A percentile compares a stretch with the other conserved stretches of the same genome.
Evolutionary conservation across 352 stramenopile species (phyloP).

Genomic region (Globisporangium abappressorium): DNA sequence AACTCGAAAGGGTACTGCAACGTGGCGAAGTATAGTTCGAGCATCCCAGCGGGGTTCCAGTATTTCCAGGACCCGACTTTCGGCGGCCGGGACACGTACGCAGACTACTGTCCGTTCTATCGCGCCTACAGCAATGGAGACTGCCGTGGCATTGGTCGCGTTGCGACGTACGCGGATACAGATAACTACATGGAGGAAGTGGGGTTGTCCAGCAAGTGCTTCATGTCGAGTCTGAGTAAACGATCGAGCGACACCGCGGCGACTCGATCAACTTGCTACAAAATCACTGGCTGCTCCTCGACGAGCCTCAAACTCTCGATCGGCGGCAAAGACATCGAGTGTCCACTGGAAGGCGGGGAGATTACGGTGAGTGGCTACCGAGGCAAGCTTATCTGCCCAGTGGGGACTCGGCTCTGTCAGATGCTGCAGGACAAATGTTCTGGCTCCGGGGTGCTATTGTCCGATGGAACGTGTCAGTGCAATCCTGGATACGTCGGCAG

Average conservation of each 20-base stretch:
- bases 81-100: constrained; percentile 57
- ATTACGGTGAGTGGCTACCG: constrained; percentile 47
- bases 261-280: constrained; percentile 52
- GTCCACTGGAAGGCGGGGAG: constrained; percentile 53
- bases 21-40: constrained; percentile 54
- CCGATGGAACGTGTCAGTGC: constrained; percentile 51
- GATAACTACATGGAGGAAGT: constrained; percentile 55
- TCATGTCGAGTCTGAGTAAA: constrained; percentile 64
- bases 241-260: constrained; percentile 28
- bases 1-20: constrained; percentile 80
- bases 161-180: constrained; percentile 33
- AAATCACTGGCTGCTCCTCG: constrained; percentile 44
- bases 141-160: constrained; percentile 53
- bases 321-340: constrained; percentile 49
- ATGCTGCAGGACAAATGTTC: constrained; percentile 71
- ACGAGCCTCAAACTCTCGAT: constrained; percentile 44
- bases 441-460: constrained; percentile 47
- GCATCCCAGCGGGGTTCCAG: constrained; percentile 74
- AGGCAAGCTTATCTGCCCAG: constrained; percentile 50
- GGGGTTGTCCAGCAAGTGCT: constrained; percentile 58
- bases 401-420: constrained; percentile 50
- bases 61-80: constrained; percentile 69
- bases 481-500: constrained; percentile 45
- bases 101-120: constrained; percentile 84
- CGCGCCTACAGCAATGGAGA: constrained; percentile 76